Base-by-base conservation (phyloP, 1,284 basidiomycete genomes). In the Inonotus obliquus region DNA sequence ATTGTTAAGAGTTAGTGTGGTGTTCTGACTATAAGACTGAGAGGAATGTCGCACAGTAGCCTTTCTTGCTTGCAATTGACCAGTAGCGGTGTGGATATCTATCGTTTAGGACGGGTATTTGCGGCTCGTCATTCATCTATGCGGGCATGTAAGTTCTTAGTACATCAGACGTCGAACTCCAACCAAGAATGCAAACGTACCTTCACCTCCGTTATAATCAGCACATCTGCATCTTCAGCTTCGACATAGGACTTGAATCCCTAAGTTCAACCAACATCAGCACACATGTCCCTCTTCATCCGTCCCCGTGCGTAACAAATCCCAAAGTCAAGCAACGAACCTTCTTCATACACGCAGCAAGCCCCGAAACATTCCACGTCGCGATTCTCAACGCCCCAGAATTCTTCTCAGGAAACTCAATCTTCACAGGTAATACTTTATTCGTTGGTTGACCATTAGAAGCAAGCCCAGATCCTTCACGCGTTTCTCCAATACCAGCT, bases 141-240 rank as follows among this genome's bases (percentile, higher is more conserved):
- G 4, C 27, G 35, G 19, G 32, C 4, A 37, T 25, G 39, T 53
- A 54, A 25, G 13, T 5, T 21, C 27, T 0, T 54, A 45, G 19
- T 13, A 59, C 21, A 35, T 21, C 19, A 19, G 47, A 21, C 62
- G 45, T 65, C 51, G 59, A 61, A n/a, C n/a, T n/a, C n/a, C n/a
- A n/a, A n/a, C n/a, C 44, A 57, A 25, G 45, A 19, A 32, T 25
- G 14, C 54, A 19, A 23, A 25, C 17, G 47, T 59, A 84, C 89
- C 79, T 93, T 94, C 17, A 91, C 93, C 74, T 94, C 91, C 0
- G 88, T 91, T 54, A 94, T 73, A 11, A 94, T 81, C 35, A 94
- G 75, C 23, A 94, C 78, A 70, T 94, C 91, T 0, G 91, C 83
- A 69, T 93, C 85, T 68, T 94, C 91, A 1, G 91, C 91, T 67